Evolutionary conservation across 768 basidiomycete species (phyloP), one percentile per base, ranked within the genome.

Genomic region (Mycena epipterygia): DNA sequence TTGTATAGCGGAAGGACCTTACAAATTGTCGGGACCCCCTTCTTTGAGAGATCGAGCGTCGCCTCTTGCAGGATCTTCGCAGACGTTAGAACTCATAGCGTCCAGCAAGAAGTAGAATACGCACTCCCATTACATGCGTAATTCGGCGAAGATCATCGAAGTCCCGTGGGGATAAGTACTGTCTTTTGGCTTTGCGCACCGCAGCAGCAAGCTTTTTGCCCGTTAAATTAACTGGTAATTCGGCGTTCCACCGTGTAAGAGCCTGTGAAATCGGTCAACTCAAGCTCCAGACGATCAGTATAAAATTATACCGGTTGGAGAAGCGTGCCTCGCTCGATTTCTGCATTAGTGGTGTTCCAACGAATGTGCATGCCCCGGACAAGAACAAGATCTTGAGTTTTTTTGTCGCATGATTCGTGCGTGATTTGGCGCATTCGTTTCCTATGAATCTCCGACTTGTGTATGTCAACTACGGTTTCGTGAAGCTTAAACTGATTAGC

Each of bases 1-100:
- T 69, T 69, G 35, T 70, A 70, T 0, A 64, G 44, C 0, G 68
- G 53, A 39, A 69, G 61, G 3, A 68, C 30, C 32, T 61, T 68
- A 29, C 51, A 56, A 19, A 70, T 70, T 9, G 55, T 70, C 14
- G 68, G 68, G 6, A 63, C 68, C 11, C 46, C 61, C 16, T 70
- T 70, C n/a, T 51, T 62, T 2, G 61, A 70, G 9, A 70, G 56
- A 19, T 70, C 53, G 7, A 64, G 62, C 11, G 61, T 69, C 5
- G 30, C 37, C 11, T 61, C 58, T 25, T 68, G 49, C 32, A 68
- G 27, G 3, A 56, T 41, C 67, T 64, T 12, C n/a, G 6, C n/a
- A 23, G 12, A 19, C 7, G 30, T 30, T 12, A 29, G 16, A 29
- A 52, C 11, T 7, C 44, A 46, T 11, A 13, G 23, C 12, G 9